Conservation (phyloP, 345 rosid genomes). For the Salix exigua region DNA sequence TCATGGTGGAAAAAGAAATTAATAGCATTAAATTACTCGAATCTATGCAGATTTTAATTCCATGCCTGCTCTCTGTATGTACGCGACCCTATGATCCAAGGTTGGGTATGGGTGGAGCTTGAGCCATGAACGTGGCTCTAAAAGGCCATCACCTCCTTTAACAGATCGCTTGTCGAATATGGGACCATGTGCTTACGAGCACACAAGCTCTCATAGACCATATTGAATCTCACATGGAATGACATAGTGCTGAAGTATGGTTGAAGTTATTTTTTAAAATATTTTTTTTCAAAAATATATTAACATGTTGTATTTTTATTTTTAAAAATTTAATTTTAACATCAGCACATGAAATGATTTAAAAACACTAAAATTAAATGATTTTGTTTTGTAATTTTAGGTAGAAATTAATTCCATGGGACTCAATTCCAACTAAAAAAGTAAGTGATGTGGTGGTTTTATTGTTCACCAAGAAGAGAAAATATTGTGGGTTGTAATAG, state of each 20-base stretch:
- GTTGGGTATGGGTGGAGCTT: slow-evolving; percentile 23
- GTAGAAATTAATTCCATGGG: too few relatives aligned
- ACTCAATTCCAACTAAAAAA: too few relatives aligned
- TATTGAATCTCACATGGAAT: slow-evolving; percentile 21
- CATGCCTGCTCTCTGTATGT: background rate
- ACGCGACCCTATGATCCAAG: background rate
- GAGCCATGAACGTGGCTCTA: background rate
- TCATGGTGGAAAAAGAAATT: background rate
- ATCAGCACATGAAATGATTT: too few relatives aligned
- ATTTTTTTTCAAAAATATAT: too few relatives aligned
- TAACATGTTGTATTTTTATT: too few relatives aligned
- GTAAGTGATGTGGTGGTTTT: too few relatives aligned
- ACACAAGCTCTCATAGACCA: slow-evolving; percentile 27
- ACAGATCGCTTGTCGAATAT: slow-evolving; percentile 33
- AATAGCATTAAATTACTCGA: slow-evolving; percentile 8
- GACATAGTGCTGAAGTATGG: too few relatives aligned
- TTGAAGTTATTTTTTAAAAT: too few relatives aligned
- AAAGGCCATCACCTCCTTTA: background rate
- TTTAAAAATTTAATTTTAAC: too few relatives aligned
- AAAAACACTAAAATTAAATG: background rate
- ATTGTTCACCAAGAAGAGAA: too few relatives aligned
- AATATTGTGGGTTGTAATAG: too few relatives aligned
- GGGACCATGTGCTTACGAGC: slow-evolving; percentile 24
- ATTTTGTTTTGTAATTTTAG: background rate
- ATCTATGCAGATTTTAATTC: background rate